These are phyloP conservation scores for Leccinum arenicola DNA, from an alignment of 768 basidiomycete genomes.

Conservation along the genomic window DNA sequence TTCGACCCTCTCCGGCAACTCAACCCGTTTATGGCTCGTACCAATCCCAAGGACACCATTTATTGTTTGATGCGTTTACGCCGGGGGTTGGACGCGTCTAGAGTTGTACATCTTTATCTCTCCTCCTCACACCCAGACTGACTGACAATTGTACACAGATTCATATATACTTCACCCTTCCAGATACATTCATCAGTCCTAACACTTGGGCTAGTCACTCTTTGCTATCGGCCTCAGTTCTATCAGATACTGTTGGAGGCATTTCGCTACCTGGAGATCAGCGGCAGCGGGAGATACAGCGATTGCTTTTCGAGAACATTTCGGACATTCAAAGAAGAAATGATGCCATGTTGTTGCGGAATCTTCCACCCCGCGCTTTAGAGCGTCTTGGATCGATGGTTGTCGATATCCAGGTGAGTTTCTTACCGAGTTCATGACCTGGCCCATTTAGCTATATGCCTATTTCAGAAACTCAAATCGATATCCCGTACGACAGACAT, in stretches of 20 bases:
- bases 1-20: neutral
- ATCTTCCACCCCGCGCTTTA: conserved; percentile 58
- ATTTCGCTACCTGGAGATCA: conserved; percentile 15
- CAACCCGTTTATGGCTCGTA: neutral
- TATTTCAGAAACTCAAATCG: conserved; percentile 66
- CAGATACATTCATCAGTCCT: conserved; percentile 75
- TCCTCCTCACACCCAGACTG: too few species aligned
- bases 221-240: conserved; percentile 32
- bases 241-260: conserved; percentile 42
- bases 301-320: conserved; percentile 54
- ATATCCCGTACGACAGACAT: conserved; percentile 70
- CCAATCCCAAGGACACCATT: too few species aligned
- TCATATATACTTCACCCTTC: conserved; percentile 41
- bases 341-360: conserved; percentile 74
- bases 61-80: too few species aligned
- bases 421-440: neutral
- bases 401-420: conserved; percentile 45
- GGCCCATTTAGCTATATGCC: neutral
- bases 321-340: conserved; percentile 74
- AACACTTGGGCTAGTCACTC: conserved; percentile 60
- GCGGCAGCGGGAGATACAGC: conserved; percentile 43
- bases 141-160: too few species aligned
- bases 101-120: too few species aligned
- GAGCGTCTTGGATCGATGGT: conserved; percentile 62
- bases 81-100: too few species aligned